These are phyloP conservation scores for Nakazawaea holstii DNA, from an alignment of 805 yeast species.

Conservation along the genomic window DNA sequence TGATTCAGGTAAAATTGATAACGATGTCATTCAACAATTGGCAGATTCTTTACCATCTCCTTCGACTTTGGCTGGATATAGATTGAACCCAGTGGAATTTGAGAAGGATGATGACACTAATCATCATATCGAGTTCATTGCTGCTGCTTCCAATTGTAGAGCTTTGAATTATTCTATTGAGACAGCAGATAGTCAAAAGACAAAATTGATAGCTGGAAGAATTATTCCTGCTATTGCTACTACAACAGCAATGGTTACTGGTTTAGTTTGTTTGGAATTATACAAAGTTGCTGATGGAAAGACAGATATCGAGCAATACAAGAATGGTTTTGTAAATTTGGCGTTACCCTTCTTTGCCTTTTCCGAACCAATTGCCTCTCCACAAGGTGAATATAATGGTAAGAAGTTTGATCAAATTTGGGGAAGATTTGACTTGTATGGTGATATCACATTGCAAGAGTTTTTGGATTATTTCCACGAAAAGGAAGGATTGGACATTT, in stretches of 20 bases:
- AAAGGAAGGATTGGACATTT: slow-evolving; percentile 78
- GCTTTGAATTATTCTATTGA: slow-evolving; percentile 89
- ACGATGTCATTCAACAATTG: slow-evolving; percentile 59
- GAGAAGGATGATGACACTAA: slow-evolving; percentile 98
- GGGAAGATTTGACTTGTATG: slow-evolving; percentile 86
- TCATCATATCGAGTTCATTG: slow-evolving; percentile 93
- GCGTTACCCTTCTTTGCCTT: slow-evolving; percentile 96
- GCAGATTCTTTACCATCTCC: slow-evolving; percentile 86
- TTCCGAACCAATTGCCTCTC: slow-evolving; percentile 90
- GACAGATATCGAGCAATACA: slow-evolving; percentile 74
- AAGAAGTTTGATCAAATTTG: slow-evolving; percentile 84
- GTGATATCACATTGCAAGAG: slow-evolving; percentile 70
- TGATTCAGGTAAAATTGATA: slow-evolving; percentile 37
- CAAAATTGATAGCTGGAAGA: slow-evolving; percentile 97
- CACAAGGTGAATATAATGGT: slow-evolving; percentile 73
- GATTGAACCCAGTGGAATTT: slow-evolving; percentile 85
- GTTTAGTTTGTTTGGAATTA: slow-evolving; percentile 85
- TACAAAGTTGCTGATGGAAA: slow-evolving; percentile 82
- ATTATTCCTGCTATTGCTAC: slow-evolving; percentile 99
- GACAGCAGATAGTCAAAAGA: slow-evolving; percentile 81
- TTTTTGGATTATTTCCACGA: slow-evolving; percentile 70
- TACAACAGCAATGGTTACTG: slow-evolving; percentile 96
- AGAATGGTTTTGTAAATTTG: slow-evolving; percentile 87
- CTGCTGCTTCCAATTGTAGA: slow-evolving; percentile 94
- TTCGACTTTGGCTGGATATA: slow-evolving; percentile 80